Conservation (phyloP, 169 alveolate genomes). For the Eimeria acervulina region DNA sequence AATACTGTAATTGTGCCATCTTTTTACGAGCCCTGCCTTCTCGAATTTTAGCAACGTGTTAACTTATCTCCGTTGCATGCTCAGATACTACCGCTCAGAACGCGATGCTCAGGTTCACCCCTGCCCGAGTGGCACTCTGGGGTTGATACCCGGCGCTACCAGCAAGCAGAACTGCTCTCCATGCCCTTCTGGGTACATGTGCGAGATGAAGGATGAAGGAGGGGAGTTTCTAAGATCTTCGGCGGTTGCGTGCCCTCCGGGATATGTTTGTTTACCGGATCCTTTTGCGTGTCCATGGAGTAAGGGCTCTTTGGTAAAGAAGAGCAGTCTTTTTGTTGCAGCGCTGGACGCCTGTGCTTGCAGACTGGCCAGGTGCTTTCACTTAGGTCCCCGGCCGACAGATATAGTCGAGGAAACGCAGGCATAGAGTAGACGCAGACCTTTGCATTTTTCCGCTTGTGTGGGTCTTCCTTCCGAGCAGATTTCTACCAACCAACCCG, state of each 20-base stretch:
- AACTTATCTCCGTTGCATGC: background rate
- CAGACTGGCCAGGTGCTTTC: background rate
- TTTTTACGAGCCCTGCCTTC: background rate
- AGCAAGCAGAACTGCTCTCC: constrained; percentile 69
- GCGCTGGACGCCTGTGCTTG: background rate
- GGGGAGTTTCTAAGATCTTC: constrained; percentile 21
- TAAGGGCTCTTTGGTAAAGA: background rate
- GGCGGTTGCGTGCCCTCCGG: constrained; percentile 56
- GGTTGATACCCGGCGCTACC: constrained; percentile 65
- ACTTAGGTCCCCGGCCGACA: background rate
- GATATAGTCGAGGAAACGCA: background rate
- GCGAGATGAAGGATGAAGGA: constrained; percentile 66
- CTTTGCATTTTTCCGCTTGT: background rate
- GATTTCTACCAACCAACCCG: constrained; percentile 30
- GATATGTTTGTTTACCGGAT: constrained; percentile 42
- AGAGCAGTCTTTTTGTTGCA: background rate
- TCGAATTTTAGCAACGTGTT: background rate
- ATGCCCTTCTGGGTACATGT: constrained; percentile 69
- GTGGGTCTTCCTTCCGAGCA: background rate
- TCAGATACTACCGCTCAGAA: constrained; percentile 74
- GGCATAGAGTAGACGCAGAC: background rate
- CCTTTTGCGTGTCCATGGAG: constrained; percentile 55
- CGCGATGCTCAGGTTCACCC: constrained; percentile 19
- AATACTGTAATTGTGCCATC: background rate
- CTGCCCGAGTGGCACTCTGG: constrained; percentile 67